Evolutionary conservation across 2,329 filamentous ascomycete species (phyloP), one percentile per base, ranked within the genome.

Genomic region (Alternaria alternata): DNA sequence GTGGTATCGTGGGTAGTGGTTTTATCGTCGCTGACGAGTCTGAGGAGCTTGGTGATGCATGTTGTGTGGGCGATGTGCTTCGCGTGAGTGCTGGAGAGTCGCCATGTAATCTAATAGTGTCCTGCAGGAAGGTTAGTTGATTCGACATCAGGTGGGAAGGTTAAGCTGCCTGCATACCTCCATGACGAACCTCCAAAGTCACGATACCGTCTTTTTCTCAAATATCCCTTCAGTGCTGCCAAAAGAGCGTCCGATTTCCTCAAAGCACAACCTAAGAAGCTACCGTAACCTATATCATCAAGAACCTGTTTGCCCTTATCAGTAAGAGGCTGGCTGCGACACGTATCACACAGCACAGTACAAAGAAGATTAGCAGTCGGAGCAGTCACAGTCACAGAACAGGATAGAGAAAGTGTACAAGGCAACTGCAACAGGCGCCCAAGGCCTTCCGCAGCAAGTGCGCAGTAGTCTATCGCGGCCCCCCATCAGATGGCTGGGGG

Each of bases 401-500:
- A 59, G 44, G 56, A 38, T 28, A 51, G 39, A 48, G 38, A 54
- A 54, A 36, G 32, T 5, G 47, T 42, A 49, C 41, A 42, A 62
- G 55, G 36, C 41, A 54, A 30, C 46, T 56, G 22, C 56, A 34
- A 44, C 41, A 51, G 48, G 42, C 59, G 59, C 57, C 51, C 51
- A 46, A 47, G n/a, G 54, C 48, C 55, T 36, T 34, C 52, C 32
- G 49, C 54, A 51, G 56, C 51, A 38, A 41, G 42, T 36, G 39
- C 41, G 30, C 41, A 44, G 43, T 46, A 58, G 54, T 51, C 46
- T 36, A 51, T 55, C 18, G 43, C 32, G 32, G 55, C 59, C 44
- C 47, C 39, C 44, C 55, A 46, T 36, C 49, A 11, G 51, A 55
- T 53, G 59, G 51, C 59, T 59, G 41, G 54, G 54, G 41, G 51